Base-by-base conservation (phyloP, 495 filamentous ascomycete species). In the Xylaria intraflava region DNA sequence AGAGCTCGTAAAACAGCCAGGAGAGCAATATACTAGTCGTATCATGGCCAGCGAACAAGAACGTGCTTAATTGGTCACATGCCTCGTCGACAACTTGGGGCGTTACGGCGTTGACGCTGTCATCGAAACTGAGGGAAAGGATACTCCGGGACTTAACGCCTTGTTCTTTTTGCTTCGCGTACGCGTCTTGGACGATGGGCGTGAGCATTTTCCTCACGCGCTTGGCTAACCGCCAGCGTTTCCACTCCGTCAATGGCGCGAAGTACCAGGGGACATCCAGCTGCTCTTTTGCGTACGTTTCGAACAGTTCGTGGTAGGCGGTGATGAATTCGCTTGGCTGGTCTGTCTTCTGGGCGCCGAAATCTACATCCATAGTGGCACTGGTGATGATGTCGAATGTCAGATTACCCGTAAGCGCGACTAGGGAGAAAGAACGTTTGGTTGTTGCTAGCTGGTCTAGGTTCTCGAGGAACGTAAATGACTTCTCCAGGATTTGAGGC, bases 31-130 rank as follows among this genome's bases (percentile, higher is more conserved):
- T 67, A 24, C 65, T 59, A 6, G 71, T 79, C 0, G 78, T 78
- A 59, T 80, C 77, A 56, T 77, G 72, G 11, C 77, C 76, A 2
- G 72, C 77, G 19, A 75, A 73, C 8, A 79, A 59, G 50, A 79
- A 79, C 0, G 69, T 70, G 38, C 70, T 69, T 24, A 74, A 48
- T 52, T 69, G 65, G 38, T 72, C 69, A 22, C 48, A 57, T 0
- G 65, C 61, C 22, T 62, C 50, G 14, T 49, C 9, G 9, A 71
- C 12, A 3, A 66, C 19, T 8, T 54, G n/a, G 1, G 58, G 24
- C 8, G 53, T 61, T 11, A 74, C 54, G 0, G 35, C n/a, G 23
- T 62, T 52, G n/a, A n/a, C n/a, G 22, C 26, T 51, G 19, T 57
- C 67, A 40, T 64, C 62, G 8, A 73, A 55, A 17, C 59, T 61